Percentiles rank a stretch among this genome's conserved stretches.
phyloP scores from a whole-genome alignment of 1,139 yeast species.

The Candida sojae region DNA sequence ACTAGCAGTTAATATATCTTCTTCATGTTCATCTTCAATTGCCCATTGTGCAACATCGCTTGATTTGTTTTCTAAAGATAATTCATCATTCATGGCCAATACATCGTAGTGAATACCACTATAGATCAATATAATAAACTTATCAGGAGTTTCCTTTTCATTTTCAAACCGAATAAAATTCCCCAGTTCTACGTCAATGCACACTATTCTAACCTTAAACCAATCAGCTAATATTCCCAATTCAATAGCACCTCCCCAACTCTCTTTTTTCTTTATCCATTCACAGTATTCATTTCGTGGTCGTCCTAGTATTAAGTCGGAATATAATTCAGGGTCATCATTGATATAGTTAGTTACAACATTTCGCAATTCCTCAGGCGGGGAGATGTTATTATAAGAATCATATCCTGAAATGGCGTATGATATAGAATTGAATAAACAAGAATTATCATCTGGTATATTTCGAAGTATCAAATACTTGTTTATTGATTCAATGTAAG shows the following conservation, averaged over 20 bases:
- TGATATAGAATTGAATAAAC: conserved; percentile 70
- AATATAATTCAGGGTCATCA: conserved; percentile 46
- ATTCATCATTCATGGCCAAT: conserved; percentile 41
- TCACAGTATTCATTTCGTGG: conserved; percentile 50
- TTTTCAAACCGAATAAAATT: conserved; percentile 55
- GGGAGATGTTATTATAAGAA: conserved; percentile 18
- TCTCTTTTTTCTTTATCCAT: conserved; percentile 63
- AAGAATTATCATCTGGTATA: conserved; percentile 79
- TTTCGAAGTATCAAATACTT: conserved; percentile 51
- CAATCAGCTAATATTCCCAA: conserved; percentile 62
- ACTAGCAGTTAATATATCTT: conserved; percentile 10
- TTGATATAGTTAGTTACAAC: conserved; percentile 49
- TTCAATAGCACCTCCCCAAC: conserved; percentile 92
- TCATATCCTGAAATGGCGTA: conserved; percentile 47
- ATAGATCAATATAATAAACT: conserved; percentile 59
- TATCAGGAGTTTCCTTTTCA: conserved; percentile 33
- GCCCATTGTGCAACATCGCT: conserved; percentile 43
- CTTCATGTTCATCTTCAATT: conserved; percentile 31
- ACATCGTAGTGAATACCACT: conserved; percentile 81
- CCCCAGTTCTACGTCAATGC: conserved; percentile 70
- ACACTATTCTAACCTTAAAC: conserved; percentile 55
- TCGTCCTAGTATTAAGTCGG: conserved; percentile 61
- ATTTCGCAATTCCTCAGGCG: conserved; percentile 45
- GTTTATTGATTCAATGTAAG: conserved; percentile 19
- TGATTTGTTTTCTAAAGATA: conserved; percentile 21